phyloP scores from a whole-genome alignment of 768 basidiomycete genomes.

The Auriscalpium vulgare region DNA sequence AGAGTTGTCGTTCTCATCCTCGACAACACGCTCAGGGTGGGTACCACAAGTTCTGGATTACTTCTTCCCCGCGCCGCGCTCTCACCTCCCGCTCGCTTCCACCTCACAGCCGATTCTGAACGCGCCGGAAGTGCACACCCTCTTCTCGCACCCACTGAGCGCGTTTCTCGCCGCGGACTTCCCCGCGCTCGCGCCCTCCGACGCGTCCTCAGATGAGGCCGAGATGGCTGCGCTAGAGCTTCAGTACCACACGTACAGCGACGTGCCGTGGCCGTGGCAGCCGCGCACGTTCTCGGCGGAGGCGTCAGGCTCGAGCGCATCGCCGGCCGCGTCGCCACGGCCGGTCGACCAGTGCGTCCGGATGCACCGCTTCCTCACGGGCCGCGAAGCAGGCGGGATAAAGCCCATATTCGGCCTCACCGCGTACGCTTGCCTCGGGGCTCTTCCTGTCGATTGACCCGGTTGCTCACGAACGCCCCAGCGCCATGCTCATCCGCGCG shows the following conservation, averaged over 20 bases:
- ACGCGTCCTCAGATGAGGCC: slow-evolving; percentile 33
- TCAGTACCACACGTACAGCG: slow-evolving; percentile 58
- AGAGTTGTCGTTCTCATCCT: slow-evolving; percentile 84
- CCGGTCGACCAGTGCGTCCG: slow-evolving; percentile 26
- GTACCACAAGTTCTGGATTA: slow-evolving; percentile 9
- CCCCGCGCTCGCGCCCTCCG: slow-evolving; percentile 25
- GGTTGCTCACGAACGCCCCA: slow-evolving; percentile 13
- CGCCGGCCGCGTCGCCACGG: neutral
- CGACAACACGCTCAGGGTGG: slow-evolving; percentile 65
- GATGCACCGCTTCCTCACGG: slow-evolving; percentile 78
- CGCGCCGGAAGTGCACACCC: slow-evolving; percentile 62
- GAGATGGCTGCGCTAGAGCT: slow-evolving; percentile 30
- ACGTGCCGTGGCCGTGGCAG: slow-evolving; percentile 40
- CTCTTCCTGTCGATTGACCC: neutral
- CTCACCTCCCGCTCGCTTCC: neutral
- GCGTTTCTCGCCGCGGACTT: slow-evolving; percentile 56
- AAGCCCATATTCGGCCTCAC: slow-evolving; percentile 89
- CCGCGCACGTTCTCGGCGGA: slow-evolving; percentile 15
- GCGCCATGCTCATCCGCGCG: slow-evolving; percentile 43
- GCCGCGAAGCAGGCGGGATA: slow-evolving; percentile 73
- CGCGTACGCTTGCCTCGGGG: slow-evolving; percentile 47
- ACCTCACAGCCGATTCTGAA: slow-evolving; percentile 69
- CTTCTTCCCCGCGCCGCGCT: neutral
- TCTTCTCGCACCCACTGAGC: slow-evolving; percentile 80
- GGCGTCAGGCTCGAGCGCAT: neutral